These are phyloP conservation scores for Agastache rugosa DNA, from an alignment of 257 asterid genomes.

Conservation along the genomic window DNA sequence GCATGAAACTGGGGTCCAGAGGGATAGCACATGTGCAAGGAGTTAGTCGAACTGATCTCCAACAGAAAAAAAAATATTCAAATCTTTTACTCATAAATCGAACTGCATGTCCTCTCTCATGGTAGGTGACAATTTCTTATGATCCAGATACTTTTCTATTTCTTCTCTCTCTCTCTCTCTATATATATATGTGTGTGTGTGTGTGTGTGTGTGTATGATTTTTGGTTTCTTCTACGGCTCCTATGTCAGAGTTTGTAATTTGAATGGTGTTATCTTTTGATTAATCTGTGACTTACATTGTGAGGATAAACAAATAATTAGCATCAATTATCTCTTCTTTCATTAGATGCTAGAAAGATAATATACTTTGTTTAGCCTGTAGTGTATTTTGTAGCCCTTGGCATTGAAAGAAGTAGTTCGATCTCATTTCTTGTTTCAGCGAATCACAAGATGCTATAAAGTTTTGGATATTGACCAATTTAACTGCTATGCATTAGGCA, in stretches of 20 bases:
- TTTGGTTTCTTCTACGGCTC: not conserved
- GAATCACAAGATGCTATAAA: not conserved
- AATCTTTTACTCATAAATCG: constrained; percentile 87
- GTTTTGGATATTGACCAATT: constrained; percentile 14
- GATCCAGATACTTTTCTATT: constrained; percentile 20
- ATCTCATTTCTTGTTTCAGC: not conserved
- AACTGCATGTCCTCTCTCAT: constrained; percentile 91
- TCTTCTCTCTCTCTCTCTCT: too few relatives aligned
- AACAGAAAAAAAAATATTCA: constrained; percentile 58
- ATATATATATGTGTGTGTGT: too few relatives aligned
- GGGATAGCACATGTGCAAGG: constrained; percentile 88
- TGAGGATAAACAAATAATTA: not conserved
- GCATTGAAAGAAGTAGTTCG: constrained; percentile 14
- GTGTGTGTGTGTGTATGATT: too few relatives aligned
- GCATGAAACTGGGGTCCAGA: constrained; percentile 93
- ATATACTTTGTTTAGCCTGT: constrained; percentile 5
- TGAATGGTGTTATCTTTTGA: not conserved
- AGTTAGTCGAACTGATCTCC: constrained; percentile 65
- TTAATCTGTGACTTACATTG: not conserved
- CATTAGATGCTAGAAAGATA: not conserved
- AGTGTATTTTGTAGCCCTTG: constrained; percentile 19
- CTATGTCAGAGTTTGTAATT: not conserved
- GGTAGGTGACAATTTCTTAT: constrained; percentile 54
- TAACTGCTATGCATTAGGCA: constrained; percentile 1
- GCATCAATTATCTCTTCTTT: constrained; percentile 19